Evolutionary conservation across 1,139 yeast genomes (phyloP).

Genomic region (Candida dubliniensis): DNA sequence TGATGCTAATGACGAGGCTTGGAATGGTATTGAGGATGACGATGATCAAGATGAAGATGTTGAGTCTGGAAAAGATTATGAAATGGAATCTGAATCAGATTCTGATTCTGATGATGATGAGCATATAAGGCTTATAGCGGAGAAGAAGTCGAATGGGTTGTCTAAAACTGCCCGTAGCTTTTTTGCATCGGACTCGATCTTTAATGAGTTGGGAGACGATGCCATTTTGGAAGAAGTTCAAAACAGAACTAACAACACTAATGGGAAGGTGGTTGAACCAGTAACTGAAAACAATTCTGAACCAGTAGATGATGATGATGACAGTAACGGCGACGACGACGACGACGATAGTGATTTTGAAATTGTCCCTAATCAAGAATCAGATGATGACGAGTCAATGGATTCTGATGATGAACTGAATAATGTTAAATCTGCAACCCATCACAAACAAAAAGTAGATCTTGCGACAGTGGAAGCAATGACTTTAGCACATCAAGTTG

Average conservation of each 20-base stretch:
- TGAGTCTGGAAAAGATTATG: slow-evolving; percentile 44
- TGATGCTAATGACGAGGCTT: slow-evolving; percentile 73
- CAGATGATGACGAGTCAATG: slow-evolving; percentile 39
- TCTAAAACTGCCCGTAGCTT: slow-evolving; percentile 74
- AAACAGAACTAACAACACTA: slow-evolving; percentile 6
- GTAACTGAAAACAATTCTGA: slow-evolving; percentile 3
- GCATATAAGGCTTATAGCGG: slow-evolving; percentile 64
- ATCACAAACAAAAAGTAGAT: slow-evolving; percentile 67
- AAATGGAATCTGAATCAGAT: slow-evolving; percentile 47
- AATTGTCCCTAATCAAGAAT: slow-evolving; percentile 47
- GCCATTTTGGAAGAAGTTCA: slow-evolving; percentile 3
- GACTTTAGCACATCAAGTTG: slow-evolving; percentile 96
- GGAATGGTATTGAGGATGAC: slow-evolving; percentile 77
- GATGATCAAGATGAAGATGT: slow-evolving; percentile 40
- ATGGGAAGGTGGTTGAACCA: neutral
- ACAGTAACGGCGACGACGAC: slow-evolving; percentile 5
- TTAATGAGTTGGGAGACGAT: slow-evolving; percentile 48
- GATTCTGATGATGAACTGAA: slow-evolving; percentile 49
- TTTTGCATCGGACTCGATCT: slow-evolving; percentile 74
- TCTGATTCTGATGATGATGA: slow-evolving; percentile 81
- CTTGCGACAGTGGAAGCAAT: slow-evolving; percentile 93
- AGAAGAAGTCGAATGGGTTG: slow-evolving; percentile 52
- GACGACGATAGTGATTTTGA: slow-evolving; percentile 49
- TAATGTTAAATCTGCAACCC: slow-evolving; percentile 39
- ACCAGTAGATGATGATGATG: slow-evolving; percentile 16